Evolutionary conservation across 305 asterid genomes (phyloP), one percentile per base, ranked within the genome.

Genomic region (Lippia alba): DNA sequence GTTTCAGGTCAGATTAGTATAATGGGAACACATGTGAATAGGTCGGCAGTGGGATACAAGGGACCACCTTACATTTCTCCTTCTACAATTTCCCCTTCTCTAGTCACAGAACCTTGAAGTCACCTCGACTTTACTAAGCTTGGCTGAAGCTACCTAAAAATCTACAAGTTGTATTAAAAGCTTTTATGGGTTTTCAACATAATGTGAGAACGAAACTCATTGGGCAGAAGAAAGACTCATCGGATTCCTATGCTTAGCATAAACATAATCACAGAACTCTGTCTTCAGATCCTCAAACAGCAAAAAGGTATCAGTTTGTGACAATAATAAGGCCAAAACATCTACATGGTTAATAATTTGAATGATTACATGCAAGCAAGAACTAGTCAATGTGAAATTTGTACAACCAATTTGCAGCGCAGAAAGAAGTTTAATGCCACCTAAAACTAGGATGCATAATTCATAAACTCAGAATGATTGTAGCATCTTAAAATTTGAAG

Each of bases 391-490:
- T 41, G 44, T 11, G 59, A 74, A 48, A 46, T 46, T 48, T 36
- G 46, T n/a, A 57, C 56, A 66, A 65, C 54, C 16, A 12, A 19
- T 56, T 30, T 49, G 20, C 50, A 58, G 32, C 12, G 45, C 66
- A 49, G 36, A 19, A 50, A 57, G 32, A 16, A 46, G 24, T n/a
- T 15, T 32, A 49, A 8, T 49, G 14, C 61, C 44, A 58, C 44
- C 39, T n/a, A 18, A 33, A 18, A 50, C 11, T 10, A 36, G 68
- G 8, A 59, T 50, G 12, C 18, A 34, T n/a, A n/a, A 20, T 40
- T 58, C 46, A 44, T 59, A 30, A 67, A 41, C 30, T 16, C 5
- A 66, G 1, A 3, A 24, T 24, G 30, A 24, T 24, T 66, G 33
- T 9, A 56, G 2, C 24, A 16, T 33, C 12, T 18, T 8, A 12